Evolutionary conservation across 140 eudicot genomes (phyloP), one percentile per base, ranked within the genome.

Genomic region (Oenanthe javanica): DNA sequence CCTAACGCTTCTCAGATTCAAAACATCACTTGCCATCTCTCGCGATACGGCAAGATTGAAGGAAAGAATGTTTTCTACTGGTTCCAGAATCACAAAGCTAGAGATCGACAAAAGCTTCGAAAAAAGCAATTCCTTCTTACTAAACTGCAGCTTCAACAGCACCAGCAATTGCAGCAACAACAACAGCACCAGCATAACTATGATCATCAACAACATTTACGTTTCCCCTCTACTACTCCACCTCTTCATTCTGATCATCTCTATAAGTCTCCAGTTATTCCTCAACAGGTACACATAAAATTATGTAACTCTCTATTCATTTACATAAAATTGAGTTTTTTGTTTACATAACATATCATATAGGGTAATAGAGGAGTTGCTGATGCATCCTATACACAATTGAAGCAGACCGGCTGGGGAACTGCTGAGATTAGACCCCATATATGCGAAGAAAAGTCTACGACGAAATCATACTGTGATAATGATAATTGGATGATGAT

Each of bases 21-120:
- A 46, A 21, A 79, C 21, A 79, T 79, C 75, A 64, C 82, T 12
- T 42, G 55, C 59, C 82, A 79, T 45, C 82, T 79, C 59, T 45
- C 82, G 25, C 57, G 43, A 3, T 79, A 79, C 40, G 82, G 82
- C 16, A 79, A 82, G 16, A 82, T 82, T 43, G 71, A 82, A 64
- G 80, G 84, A 8, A 82, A 82, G 18, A 82, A 82, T 61, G 84
- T 82, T 0, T 82, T 82, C 48, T 82, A 82, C 49, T 82, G 84
- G 84, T 82, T 82, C 25, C 84, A 82, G 52, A 82, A 82, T 19
- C 84, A 82, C 80, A 82, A 82, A 46, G 85, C 85, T 6, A 49
- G 78, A 74, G 78, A 74, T 15, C 31, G 78, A 4, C 78, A 74
- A 15, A 74, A 74, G 59, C 78, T 45, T n/a, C 49, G 77, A 73